Percentiles rank a stretch among this genome's conserved stretches.
Conservation (phyloP, 2,329 filamentous ascomycete genomes). For the Calonectria henricotiae region DNA sequence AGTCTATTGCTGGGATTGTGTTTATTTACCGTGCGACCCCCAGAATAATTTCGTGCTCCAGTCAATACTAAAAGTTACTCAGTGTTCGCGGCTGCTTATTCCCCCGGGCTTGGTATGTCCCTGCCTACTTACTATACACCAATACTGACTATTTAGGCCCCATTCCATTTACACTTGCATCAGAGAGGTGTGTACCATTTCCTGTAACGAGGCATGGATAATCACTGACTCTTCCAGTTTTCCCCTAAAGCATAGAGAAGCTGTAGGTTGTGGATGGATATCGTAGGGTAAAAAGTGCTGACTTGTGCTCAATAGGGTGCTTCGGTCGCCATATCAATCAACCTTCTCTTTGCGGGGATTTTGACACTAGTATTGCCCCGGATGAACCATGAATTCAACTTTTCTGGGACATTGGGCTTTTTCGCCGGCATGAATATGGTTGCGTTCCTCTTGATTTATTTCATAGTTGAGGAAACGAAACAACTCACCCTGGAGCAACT, state of each 20-base stretch:
- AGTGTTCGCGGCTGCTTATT: conserved; percentile 63
- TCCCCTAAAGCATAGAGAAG: conserved; percentile 66
- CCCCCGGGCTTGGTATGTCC: conserved; percentile 57
- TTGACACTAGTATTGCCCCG: conserved; percentile 51
- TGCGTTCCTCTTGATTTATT: no score
- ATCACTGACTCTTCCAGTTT: conserved; percentile 55
- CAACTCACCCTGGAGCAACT: no score
- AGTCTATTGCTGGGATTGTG: conserved; percentile 27
- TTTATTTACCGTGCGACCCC: conserved; percentile 39
- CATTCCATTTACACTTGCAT: conserved; percentile 67
- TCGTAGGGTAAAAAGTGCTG: background rate
- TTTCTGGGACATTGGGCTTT: no score
- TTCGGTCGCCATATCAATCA: conserved; percentile 65
- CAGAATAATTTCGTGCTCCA: no score
- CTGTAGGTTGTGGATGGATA: conserved; percentile 47
- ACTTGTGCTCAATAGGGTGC: conserved; percentile 57
- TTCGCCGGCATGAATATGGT: no score
- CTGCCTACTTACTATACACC: no score
- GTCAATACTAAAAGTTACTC: no score
- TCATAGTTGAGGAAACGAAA: no score
- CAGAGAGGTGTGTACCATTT: conserved; percentile 54
- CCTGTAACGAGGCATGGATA: background rate
- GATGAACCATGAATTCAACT: no score
- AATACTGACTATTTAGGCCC: conserved; percentile 48
- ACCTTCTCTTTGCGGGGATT: conserved; percentile 65